Conservation (phyloP, 2,329 filamentous ascomycete species). For the Fusarium liriodendri region DNA sequence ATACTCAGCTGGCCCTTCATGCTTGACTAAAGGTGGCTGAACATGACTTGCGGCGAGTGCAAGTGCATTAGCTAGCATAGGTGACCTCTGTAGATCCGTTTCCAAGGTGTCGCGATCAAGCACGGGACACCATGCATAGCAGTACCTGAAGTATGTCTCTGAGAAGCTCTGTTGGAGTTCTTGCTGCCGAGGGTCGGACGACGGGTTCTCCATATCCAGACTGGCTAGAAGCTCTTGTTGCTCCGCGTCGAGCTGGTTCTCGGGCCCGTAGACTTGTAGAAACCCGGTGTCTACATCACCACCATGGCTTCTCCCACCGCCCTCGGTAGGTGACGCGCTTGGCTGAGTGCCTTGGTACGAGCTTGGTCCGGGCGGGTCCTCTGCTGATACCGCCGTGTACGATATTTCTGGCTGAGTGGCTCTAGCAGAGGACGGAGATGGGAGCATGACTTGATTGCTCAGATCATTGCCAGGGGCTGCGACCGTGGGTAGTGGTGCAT, state of each 20-base stretch:
- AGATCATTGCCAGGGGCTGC: background rate
- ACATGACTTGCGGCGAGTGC: constrained; percentile 55
- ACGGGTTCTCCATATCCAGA: constrained; percentile 35
- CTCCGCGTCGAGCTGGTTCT: constrained; percentile 47
- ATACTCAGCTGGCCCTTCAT: constrained; percentile 52
- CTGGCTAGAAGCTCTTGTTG: constrained; percentile 45
- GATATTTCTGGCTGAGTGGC: constrained; percentile 3
- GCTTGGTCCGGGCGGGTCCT: background rate
- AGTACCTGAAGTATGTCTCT: constrained; percentile 57
- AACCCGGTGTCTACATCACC: constrained; percentile 51
- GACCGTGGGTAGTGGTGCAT: background rate
- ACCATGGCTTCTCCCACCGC: constrained; percentile 39
- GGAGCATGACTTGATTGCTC: background rate
- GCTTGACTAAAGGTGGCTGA: constrained; percentile 54
- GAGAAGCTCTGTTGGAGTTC: constrained; percentile 53
- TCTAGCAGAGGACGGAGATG: constrained; percentile 4
- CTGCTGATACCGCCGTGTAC: background rate
- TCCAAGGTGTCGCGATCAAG: constrained; percentile 48
- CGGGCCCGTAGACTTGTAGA: constrained; percentile 48
- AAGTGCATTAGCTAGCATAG: constrained; percentile 52
- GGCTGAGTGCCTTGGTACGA: constrained; percentile 19
- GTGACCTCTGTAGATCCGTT: constrained; percentile 47
- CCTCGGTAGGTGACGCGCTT: constrained; percentile 34
- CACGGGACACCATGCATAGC: constrained; percentile 56
- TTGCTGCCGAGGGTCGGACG: constrained; percentile 29